phyloP scores from a whole-genome alignment of 2,329 filamentous ascomycete genomes.

The Aspergillus sp. region DNA sequence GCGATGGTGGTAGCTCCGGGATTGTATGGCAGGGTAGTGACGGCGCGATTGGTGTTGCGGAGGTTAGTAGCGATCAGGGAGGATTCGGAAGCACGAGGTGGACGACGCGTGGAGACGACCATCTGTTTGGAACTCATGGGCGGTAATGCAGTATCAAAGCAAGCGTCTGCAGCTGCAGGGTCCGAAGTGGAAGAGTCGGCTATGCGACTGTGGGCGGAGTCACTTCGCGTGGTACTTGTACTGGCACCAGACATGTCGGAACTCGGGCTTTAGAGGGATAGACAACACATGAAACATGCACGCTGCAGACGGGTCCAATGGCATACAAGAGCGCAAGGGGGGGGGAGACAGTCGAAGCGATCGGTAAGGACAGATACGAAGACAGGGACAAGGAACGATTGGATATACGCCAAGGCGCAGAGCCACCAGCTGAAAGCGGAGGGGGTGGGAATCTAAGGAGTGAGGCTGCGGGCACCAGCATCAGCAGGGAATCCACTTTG shows the following conservation, averaged over 20 bases:
- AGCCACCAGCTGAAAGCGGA: neutral
- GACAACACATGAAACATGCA: neutral
- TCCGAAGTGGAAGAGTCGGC: neutral
- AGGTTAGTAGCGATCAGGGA: slow-evolving; percentile 17
- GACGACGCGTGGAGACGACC: slow-evolving; percentile 17
- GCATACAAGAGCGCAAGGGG: neutral
- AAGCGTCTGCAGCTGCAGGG: slow-evolving; percentile 11
- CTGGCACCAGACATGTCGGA: slow-evolving; percentile 12
- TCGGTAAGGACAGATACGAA: slow-evolving; percentile 2
- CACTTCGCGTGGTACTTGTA: slow-evolving; percentile 13
- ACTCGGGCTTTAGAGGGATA: neutral
- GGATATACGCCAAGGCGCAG: neutral
- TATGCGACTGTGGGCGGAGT: slow-evolving; percentile 10
- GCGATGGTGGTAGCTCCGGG: slow-evolving; percentile 25
- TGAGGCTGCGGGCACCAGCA: neutral
- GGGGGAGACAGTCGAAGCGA: neutral
- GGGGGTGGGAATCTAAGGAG: neutral
- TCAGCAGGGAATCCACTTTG: neutral
- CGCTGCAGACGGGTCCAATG: neutral
- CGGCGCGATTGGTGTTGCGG: slow-evolving; percentile 16
- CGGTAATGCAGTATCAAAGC: slow-evolving; percentile 32
- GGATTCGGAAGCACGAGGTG: slow-evolving; percentile 17
- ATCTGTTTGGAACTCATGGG: slow-evolving; percentile 31
- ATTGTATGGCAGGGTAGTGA: slow-evolving; percentile 21
- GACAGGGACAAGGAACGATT: neutral